Percentiles rank a stretch among this genome's conserved stretches.
Evolutionary conservation across 2,329 filamentous ascomycete species (phyloP).

Genomic region (Penicillium janthinellum): DNA sequence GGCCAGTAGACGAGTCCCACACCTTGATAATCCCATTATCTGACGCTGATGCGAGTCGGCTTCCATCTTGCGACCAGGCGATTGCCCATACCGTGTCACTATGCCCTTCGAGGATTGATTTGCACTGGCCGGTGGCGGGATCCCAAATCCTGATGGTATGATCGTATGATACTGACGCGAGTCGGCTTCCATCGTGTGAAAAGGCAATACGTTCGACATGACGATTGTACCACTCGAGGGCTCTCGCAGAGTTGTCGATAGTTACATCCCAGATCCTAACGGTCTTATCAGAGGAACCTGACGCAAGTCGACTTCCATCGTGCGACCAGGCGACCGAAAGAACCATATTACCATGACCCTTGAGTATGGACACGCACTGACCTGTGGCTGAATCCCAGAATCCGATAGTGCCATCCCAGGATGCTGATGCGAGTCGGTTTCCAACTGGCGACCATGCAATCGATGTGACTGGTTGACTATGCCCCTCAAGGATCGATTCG

Average conservation of each 20-base stretch:
- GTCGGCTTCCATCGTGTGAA: background rate
- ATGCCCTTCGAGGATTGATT: background rate
- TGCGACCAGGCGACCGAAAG: too few species aligned
- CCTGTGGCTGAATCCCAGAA: background rate
- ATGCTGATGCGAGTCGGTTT: background rate
- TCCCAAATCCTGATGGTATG: background rate
- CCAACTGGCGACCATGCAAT: background rate
- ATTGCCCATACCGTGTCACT: background rate
- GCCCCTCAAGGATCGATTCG: too few species aligned
- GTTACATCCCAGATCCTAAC: too few species aligned
- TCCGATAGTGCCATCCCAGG: background rate
- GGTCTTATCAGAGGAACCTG: too few species aligned
- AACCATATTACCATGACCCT: background rate
- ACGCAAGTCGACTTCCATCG: too few species aligned
- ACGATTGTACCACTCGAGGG: too few species aligned
- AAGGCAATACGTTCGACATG: too few species aligned
- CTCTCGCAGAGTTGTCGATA: too few species aligned
- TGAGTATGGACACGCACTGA: background rate
- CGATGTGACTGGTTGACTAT: background rate
- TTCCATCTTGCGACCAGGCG: background rate
- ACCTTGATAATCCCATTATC: background rate
- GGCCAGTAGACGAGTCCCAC: conserved; percentile 4
- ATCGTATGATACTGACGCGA: background rate
- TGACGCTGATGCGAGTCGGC: background rate
- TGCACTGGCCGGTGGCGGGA: background rate